These are phyloP conservation scores for Asterionellopsis glacialis DNA, from an alignment of 108 stramenopile genomes.

Conservation along the genomic window DNA sequence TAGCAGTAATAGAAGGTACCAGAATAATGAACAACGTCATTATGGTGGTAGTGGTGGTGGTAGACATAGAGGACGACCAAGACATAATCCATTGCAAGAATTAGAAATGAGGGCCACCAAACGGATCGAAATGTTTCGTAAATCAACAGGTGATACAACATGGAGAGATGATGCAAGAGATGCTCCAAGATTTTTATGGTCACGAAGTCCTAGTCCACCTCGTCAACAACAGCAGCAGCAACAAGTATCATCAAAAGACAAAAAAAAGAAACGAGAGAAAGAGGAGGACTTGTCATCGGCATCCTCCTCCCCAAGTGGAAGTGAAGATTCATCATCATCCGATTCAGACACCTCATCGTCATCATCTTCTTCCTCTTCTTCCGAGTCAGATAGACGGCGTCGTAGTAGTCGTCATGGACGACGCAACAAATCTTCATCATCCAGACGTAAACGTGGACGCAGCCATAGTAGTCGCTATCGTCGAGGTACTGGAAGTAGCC, in stretches of 20 bases:
- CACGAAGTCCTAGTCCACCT: slow-evolving; percentile 12
- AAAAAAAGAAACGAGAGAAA: slow-evolving; percentile 1
- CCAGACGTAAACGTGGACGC: neutral
- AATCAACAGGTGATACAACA: neutral
- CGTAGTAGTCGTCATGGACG: slow-evolving; percentile 6
- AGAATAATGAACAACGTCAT: too few relatives aligned
- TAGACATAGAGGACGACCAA: slow-evolving; percentile 17
- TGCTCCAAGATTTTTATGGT: neutral
- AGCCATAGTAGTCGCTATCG: slow-evolving; percentile 10
- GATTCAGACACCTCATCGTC: slow-evolving; percentile 26
- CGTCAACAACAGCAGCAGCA: slow-evolving; percentile 1
- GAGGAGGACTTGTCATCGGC: slow-evolving; percentile 6
- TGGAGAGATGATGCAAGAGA: slow-evolving; percentile 4
- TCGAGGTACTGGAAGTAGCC: slow-evolving; percentile 11
- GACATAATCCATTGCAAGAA: slow-evolving; percentile 10
- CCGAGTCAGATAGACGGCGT: slow-evolving; percentile 5
- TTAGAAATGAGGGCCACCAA: slow-evolving; percentile 17
- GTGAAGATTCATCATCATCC: slow-evolving; percentile 1
- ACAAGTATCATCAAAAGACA: neutral
- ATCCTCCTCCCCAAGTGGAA: slow-evolving; percentile 15
- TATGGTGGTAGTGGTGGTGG: slow-evolving; percentile 24
- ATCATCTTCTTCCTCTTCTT: slow-evolving; percentile 24
- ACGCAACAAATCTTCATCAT: slow-evolving; percentile 22
- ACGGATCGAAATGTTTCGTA: neutral
- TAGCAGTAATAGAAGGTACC: too few relatives aligned